Conservation (phyloP, 768 basidiomycete genomes). For the Sarcomyxa edulis region DNA sequence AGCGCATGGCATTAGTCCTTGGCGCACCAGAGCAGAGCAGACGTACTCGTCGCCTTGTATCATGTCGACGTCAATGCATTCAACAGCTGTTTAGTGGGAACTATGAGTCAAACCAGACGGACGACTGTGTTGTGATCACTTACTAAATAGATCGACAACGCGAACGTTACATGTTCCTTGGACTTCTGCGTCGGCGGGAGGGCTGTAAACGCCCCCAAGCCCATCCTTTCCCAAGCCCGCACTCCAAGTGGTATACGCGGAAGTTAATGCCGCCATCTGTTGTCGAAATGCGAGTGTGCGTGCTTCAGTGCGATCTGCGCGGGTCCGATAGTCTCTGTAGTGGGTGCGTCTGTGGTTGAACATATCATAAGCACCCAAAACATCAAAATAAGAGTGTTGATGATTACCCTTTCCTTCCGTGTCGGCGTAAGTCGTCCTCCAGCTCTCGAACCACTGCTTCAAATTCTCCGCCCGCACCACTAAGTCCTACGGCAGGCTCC, state of each 20-base stretch:
- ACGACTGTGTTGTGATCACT: no score
- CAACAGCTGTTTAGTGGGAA: no score
- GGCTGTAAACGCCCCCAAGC: slow-evolving; percentile 5
- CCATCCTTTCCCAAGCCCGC: slow-evolving; percentile 4
- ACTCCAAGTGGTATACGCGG: slow-evolving; percentile 10
- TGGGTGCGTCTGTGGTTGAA: neutral
- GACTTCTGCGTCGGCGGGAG: neutral
- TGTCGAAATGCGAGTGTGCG: neutral
- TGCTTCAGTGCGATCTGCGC: slow-evolving; percentile 1
- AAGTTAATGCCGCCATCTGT: slow-evolving; percentile 7
- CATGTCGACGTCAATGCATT: no score
- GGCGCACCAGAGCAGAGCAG: slow-evolving; percentile 12
- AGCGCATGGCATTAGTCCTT: slow-evolving; percentile 19
- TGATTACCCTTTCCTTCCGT: no score
- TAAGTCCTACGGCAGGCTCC: slow-evolving; percentile 18
- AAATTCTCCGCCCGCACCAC: slow-evolving; percentile 12
- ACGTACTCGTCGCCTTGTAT: slow-evolving; percentile 3
- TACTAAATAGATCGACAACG: neutral
- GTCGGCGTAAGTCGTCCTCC: neutral
- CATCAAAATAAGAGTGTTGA: no score
- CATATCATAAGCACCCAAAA: no score
- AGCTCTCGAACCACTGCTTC: neutral
- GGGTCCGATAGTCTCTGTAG: slow-evolving; percentile 1
- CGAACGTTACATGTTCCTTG: slow-evolving; percentile 2
- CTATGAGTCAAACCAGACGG: no score